phyloP scores from a whole-genome alignment of 2,329 filamentous ascomycete genomes.

The Aspergillus vadensis region DNA sequence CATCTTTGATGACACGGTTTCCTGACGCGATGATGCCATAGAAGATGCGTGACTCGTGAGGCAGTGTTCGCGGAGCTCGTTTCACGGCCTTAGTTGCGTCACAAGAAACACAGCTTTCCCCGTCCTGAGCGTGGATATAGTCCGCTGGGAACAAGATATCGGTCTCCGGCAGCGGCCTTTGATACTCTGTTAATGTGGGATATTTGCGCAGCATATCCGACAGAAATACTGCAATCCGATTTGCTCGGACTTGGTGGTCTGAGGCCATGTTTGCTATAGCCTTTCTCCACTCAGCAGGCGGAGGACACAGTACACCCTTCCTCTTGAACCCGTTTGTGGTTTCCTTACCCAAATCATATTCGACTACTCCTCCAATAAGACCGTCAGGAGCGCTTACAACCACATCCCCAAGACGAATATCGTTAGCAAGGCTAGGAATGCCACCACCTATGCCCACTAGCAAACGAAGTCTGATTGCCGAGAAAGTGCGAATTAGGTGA shows the following conservation, averaged over 20 bases:
- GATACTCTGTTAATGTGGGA: neutral
- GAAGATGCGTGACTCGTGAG: neutral
- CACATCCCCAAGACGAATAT: slow-evolving; percentile 37
- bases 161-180: neutral
- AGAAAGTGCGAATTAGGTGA: slow-evolving; percentile 21
- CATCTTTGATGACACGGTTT: neutral
- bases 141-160: neutral
- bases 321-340: neutral
- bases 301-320: neutral
- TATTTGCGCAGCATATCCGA: neutral
- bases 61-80: neutral
- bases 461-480: slow-evolving; percentile 29
- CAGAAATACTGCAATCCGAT: neutral
- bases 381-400: slow-evolving; percentile 25
- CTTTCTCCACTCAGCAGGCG: slow-evolving; percentile 2
- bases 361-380: slow-evolving; percentile 25
- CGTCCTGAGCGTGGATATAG: neutral
- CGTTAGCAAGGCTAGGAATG: slow-evolving; percentile 21
- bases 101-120: neutral
- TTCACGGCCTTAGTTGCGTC: neutral
- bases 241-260: neutral
- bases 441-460: slow-evolving; percentile 50
- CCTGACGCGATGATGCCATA: slow-evolving; percentile 4
- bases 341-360: slow-evolving; percentile 31
- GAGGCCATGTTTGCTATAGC: neutral